These are phyloP conservation scores for Teratosphaeriaceae sp. DNA, from an alignment of 2,329 filamentous ascomycete genomes.

Conservation along the genomic window DNA sequence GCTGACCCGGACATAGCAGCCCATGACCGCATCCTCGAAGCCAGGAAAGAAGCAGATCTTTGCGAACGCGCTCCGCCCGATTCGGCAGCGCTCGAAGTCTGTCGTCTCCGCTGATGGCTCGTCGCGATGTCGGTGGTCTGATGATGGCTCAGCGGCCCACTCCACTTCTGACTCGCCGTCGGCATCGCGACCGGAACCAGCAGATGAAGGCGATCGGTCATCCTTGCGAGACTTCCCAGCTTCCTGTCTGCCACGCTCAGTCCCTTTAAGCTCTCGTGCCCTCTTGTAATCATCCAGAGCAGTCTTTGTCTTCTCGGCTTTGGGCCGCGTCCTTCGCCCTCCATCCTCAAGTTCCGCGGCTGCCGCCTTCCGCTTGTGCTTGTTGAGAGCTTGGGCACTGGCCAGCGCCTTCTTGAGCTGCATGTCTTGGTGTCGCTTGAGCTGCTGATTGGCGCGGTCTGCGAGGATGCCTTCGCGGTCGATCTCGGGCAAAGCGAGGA, in stretches of 20 bases:
- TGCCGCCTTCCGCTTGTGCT: slow-evolving; percentile 65
- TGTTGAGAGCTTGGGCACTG: slow-evolving; percentile 46
- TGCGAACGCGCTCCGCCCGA: slow-evolving; percentile 80
- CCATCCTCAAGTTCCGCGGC: slow-evolving; percentile 72
- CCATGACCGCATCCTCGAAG: slow-evolving; percentile 73
- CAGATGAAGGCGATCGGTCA: slow-evolving; percentile 36
- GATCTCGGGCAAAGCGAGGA: slow-evolving; percentile 82
- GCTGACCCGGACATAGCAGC: slow-evolving; percentile 79
- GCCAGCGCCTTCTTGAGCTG: slow-evolving; percentile 70
- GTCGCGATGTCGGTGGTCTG: slow-evolving; percentile 44
- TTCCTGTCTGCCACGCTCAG: slow-evolving; percentile 38
- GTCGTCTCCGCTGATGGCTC: slow-evolving; percentile 63
- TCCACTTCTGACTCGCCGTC: slow-evolving; percentile 76
- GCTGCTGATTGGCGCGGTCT: slow-evolving; percentile 75
- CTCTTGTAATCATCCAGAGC: slow-evolving; percentile 66
- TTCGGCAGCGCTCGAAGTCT: slow-evolving; percentile 77
- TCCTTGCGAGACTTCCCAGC: slow-evolving; percentile 41
- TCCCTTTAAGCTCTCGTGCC: slow-evolving; percentile 54
- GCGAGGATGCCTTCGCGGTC: slow-evolving; percentile 86
- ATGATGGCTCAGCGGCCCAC: slow-evolving; percentile 56
- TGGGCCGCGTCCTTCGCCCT: slow-evolving; percentile 49
- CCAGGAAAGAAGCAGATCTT: slow-evolving; percentile 90
- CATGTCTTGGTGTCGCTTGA: slow-evolving; percentile 73
- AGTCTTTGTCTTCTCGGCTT: slow-evolving; percentile 47
- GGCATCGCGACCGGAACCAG: slow-evolving; percentile 46